Percentiles rank a stretch among this genome's conserved stretches.
Evolutionary conservation across 2,329 filamentous ascomycete species (phyloP).

Genomic region (Colletotrichum sp.): DNA sequence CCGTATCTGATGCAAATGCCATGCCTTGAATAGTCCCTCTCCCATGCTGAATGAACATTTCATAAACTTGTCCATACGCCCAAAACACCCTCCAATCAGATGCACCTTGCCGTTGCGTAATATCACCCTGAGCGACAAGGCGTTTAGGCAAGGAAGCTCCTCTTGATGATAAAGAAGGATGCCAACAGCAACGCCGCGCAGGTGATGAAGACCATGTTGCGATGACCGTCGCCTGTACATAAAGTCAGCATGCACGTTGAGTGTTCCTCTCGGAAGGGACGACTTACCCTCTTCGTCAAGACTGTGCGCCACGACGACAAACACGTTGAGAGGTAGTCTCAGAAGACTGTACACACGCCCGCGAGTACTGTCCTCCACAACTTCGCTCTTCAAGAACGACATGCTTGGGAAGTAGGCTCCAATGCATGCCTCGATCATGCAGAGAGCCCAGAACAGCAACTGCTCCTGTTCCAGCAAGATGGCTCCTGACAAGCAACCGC

Average conservation of each 20-base stretch:
- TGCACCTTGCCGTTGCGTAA: background rate
- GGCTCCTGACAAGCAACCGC: conserved; percentile 43
- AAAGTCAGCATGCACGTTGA: background rate
- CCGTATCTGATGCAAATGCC: background rate
- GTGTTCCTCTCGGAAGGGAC: background rate
- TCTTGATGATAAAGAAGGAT: conserved; percentile 23
- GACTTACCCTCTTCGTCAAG: conserved; percentile 46
- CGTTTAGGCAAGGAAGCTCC: conserved; percentile 5
- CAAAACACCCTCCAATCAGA: background rate
- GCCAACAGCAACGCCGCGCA: conserved; percentile 20
- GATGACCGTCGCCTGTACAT: conserved; percentile 29
- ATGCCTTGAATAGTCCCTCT: background rate
- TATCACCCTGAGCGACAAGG: background rate
- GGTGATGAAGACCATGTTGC: conserved; percentile 31
- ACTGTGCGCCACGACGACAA: conserved; percentile 52
- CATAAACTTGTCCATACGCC: background rate
- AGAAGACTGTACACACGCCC: conserved; percentile 62
- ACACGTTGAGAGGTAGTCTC: conserved; percentile 61
- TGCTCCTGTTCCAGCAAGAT: conserved; percentile 45
- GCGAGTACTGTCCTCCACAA: conserved; percentile 58
- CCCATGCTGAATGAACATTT: background rate
- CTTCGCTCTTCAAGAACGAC: conserved; percentile 56
- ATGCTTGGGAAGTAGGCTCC: conserved; percentile 64
- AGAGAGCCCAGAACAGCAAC: conserved; percentile 60
- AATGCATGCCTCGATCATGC: conserved; percentile 60